phyloP scores from a whole-genome alignment of 2,329 filamentous ascomycete species.

The Herpotrichia juniperi region DNA sequence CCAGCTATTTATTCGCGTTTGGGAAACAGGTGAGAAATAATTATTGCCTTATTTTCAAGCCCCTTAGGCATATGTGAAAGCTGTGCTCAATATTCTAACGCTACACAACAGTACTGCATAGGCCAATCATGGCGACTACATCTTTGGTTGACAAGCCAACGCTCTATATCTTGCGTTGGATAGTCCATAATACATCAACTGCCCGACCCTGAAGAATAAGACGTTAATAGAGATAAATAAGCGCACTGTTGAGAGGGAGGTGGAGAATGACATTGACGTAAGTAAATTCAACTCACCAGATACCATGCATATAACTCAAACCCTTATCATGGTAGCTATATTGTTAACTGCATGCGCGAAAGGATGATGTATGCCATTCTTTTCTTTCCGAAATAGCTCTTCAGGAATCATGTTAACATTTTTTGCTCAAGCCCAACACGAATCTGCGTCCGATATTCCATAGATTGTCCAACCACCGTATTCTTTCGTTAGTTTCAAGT shows the following conservation, averaged over 20 bases:
- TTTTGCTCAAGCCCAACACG: too few relatives aligned
- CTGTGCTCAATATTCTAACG: background rate
- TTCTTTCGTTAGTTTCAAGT: too few relatives aligned
- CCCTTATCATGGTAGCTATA: too few relatives aligned
- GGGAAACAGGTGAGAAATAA: conserved; percentile 41
- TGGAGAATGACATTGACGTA: conserved; percentile 55
- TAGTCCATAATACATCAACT: conserved; percentile 43
- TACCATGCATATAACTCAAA: too few relatives aligned
- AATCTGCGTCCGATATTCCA: too few relatives aligned
- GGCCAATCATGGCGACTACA: conserved; percentile 60
- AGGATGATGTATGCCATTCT: too few relatives aligned
- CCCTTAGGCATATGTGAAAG: background rate
- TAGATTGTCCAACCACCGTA: too few relatives aligned
- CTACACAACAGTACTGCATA: conserved; percentile 46
- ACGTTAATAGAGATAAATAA: conserved; percentile 53
- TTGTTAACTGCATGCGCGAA: too few relatives aligned
- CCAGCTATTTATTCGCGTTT: conserved; percentile 40
- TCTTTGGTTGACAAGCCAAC: conserved; percentile 59
- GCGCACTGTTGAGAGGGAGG: conserved; percentile 54
- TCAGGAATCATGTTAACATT: too few relatives aligned
- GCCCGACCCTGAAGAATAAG: conserved; percentile 55
- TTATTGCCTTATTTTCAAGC: background rate
- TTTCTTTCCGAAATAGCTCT: too few relatives aligned
- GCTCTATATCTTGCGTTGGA: conserved; percentile 50
- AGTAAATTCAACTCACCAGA: conserved; percentile 22